Conservation (phyloP, 2,329 filamentous ascomycete genomes). For the Colletotrichum lentis region DNA sequence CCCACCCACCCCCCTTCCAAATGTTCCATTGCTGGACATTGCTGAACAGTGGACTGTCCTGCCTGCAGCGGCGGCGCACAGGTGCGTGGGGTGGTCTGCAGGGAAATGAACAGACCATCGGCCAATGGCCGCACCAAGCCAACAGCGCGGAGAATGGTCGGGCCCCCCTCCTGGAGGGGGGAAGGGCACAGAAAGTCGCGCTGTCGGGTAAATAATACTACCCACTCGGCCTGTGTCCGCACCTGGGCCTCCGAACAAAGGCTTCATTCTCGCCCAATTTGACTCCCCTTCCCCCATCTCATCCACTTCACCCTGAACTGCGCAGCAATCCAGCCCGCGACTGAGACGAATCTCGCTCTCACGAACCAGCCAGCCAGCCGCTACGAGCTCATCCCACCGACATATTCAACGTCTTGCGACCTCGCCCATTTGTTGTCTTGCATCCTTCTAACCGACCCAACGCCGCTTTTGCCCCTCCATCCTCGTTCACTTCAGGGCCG, state of each 20-base stretch:
- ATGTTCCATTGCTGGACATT: not conserved
- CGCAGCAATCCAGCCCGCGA: constrained; percentile 21
- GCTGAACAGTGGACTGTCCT: not conserved
- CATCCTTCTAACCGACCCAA: not conserved
- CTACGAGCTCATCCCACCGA: not conserved
- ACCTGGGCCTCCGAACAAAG: constrained; percentile 34
- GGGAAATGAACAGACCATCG: constrained; percentile 18
- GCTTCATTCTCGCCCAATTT: constrained; percentile 37
- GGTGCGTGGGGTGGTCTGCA: constrained; percentile 27
- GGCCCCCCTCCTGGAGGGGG: constrained; percentile 4
- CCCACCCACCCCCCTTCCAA: not conserved
- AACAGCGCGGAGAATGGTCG: constrained; percentile 22
- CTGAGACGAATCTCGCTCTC: constrained; percentile 15
- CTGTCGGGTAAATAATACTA: constrained; percentile 38
- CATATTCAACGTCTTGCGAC: constrained; percentile 3
- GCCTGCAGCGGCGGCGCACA: constrained; percentile 11
- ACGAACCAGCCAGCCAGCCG: constrained; percentile 7
- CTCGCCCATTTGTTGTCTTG: not conserved
- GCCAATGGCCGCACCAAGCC: constrained; percentile 27
- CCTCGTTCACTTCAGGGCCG: constrained; percentile 5
- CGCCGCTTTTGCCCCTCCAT: constrained; percentile 25
- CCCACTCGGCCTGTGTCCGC: constrained; percentile 34
- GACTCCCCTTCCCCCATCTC: constrained; percentile 36
- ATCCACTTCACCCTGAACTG: constrained; percentile 34
- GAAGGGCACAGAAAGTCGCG: constrained; percentile 22